Evolutionary conservation across 2,329 filamentous ascomycete genomes (phyloP).

Genomic region (Magnaporthiopsis rhizophila): DNA sequence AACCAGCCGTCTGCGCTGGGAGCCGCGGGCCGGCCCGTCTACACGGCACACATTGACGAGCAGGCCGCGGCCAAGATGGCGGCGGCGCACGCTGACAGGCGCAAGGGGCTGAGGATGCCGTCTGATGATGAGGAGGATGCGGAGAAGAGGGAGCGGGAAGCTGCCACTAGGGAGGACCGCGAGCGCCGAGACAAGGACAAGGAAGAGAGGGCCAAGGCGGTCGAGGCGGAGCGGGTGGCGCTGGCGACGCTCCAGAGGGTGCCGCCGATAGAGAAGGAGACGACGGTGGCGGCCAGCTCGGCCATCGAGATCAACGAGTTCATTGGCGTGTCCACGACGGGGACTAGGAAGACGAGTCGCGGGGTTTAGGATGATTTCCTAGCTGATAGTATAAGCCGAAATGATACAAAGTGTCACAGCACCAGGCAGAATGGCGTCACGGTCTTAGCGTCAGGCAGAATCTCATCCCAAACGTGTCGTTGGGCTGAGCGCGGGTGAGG

Average conservation of each 20-base stretch:
- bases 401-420: background rate
- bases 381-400: background rate
- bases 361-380: background rate
- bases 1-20: constrained; percentile 3
- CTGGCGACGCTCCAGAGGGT: constrained; percentile 5
- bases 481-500: background rate
- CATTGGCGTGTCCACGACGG: constrained; percentile 4
- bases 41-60: constrained; percentile 4
- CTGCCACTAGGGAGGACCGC: too few relatives aligned
- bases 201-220: constrained; percentile 3
- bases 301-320: constrained; percentile 7
- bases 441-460: too few relatives aligned
- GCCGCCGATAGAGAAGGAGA: background rate
- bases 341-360: constrained; percentile 1
- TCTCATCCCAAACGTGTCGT: too few relatives aligned
- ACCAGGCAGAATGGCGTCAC: background rate
- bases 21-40: constrained; percentile 4
- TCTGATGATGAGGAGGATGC: background rate
- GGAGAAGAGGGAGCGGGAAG: too few relatives aligned
- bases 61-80: background rate
- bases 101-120: background rate
- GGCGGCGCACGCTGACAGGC: background rate
- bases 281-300: constrained; percentile 3
- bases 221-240: constrained; percentile 5
- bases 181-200: constrained; percentile 3